A percentile compares a stretch with the other conserved stretches of the same genome.
Conservation (phyloP, 2,329 filamentous ascomycete species). For the Curvularia lunata region DNA sequence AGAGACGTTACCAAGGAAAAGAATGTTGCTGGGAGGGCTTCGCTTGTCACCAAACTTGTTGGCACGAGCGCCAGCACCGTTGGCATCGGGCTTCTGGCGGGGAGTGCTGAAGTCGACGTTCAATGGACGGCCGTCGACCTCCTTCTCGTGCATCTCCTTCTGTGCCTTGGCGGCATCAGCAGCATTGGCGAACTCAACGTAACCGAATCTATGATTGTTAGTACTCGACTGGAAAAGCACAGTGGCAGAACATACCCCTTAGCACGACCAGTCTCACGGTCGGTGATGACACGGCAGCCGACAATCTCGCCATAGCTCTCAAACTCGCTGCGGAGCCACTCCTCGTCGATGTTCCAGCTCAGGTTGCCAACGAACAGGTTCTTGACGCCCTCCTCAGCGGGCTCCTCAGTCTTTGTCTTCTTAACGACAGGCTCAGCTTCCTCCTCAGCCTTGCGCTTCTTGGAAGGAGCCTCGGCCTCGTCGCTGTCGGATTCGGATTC, state of each 20-base stretch:
- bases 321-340: conserved; percentile 81
- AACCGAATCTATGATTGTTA: conserved; percentile 70
- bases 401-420: conserved; percentile 69
- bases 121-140: conserved; percentile 75
- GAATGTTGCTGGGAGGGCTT: conserved; percentile 81
- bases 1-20: conserved; percentile 90
- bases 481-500: conserved; percentile 41
- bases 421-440: conserved; percentile 62
- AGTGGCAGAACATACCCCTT: conserved; percentile 66
- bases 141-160: conserved; percentile 74
- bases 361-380: conserved; percentile 92
- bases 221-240: conserved; percentile 9
- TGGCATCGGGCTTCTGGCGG: conserved; percentile 61
- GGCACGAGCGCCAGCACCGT: conserved; percentile 60
- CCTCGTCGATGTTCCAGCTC: conserved; percentile 89
- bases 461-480: conserved; percentile 55
- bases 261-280: conserved; percentile 80
- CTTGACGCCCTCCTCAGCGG: conserved; percentile 56
- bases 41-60: conserved; percentile 77
- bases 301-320: conserved; percentile 75
- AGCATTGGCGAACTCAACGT: conserved; percentile 80
- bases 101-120: conserved; percentile 81
- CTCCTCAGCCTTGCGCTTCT: conserved; percentile 72
- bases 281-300: conserved; percentile 80
- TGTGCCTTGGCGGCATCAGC: conserved; percentile 74